Conservation (phyloP, 306 rosid genomes). For the Hylodesmum podocarpum region DNA sequence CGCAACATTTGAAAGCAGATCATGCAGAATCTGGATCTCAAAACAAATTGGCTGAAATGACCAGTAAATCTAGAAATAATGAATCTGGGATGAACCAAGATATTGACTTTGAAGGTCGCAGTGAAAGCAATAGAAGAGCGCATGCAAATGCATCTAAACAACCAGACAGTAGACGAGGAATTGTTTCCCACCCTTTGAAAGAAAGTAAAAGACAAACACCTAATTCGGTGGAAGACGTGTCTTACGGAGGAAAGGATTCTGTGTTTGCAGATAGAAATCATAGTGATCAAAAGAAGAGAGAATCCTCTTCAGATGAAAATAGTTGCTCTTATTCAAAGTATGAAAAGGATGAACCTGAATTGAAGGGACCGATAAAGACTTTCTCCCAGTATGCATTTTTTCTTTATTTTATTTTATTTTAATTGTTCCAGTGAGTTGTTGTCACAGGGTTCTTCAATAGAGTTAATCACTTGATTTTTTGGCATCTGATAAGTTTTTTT, state of each 20-base stretch:
- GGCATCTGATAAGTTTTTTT: constrained; percentile 31
- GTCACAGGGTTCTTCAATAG: background rate
- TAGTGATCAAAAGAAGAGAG: constrained; percentile 82
- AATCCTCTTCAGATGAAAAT: constrained; percentile 95
- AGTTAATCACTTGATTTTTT: constrained; percentile 28
- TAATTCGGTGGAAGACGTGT: constrained; percentile 52
- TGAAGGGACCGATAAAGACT: constrained; percentile 77
- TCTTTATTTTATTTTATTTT: background rate
- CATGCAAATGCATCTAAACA: constrained; percentile 45
- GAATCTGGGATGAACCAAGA: constrained; percentile 54
- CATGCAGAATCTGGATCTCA: constrained; percentile 53
- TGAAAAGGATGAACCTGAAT: constrained; percentile 87
- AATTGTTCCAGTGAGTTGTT: background rate
- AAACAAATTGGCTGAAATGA: constrained; percentile 52
- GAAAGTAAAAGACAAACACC: constrained; percentile 63
- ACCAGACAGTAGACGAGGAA: constrained; percentile 55
- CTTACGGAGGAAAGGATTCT: constrained; percentile 59
- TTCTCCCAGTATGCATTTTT: constrained; percentile 71
- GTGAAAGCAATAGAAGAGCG: constrained; percentile 71
- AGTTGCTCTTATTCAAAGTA: constrained; percentile 94
- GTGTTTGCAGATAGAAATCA: constrained; percentile 63
- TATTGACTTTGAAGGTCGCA: constrained; percentile 55
- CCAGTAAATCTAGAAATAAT: constrained; percentile 55
- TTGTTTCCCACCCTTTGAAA: constrained; percentile 42
- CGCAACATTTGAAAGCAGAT: constrained; percentile 55